Percentiles rank a stretch among this genome's conserved stretches.
Evolutionary conservation across 345 rosid species (phyloP).

Genomic region (Pseudoturritis turrita): DNA sequence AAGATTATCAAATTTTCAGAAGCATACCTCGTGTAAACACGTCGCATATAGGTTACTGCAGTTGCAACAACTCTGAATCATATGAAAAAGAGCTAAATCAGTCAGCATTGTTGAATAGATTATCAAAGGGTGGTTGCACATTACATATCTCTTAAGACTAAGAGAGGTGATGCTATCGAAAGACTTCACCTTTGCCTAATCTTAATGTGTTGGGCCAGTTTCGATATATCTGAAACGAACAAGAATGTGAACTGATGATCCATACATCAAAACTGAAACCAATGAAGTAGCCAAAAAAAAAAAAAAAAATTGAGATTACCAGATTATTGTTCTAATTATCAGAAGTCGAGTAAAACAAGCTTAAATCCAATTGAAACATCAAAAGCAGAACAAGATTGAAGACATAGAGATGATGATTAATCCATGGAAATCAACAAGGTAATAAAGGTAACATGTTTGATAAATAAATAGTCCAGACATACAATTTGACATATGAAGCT

Average conservation of each 20-base stretch:
- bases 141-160: neutral
- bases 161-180: neutral
- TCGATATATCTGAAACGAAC: conserved; percentile 57
- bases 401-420: neutral
- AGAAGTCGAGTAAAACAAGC: no score
- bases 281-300: neutral
- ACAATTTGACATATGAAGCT: conserved; percentile 84
- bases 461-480: conserved; percentile 8
- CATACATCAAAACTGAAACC: neutral
- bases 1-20: neutral
- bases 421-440: neutral
- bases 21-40: conserved; percentile 78
- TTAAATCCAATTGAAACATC: neutral
- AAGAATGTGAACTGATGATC: conserved; percentile 18
- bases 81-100: neutral
- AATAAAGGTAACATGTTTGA: neutral
- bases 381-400: neutral
- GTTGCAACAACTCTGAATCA: conserved; percentile 90
- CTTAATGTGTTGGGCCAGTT: conserved; percentile 77
- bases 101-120: conserved; percentile 9
- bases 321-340: neutral
- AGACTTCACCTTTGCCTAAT: conserved; percentile 87
- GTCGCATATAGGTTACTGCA: conserved; percentile 91
- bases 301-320: neutral
- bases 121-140: neutral